phyloP scores from a whole-genome alignment of 331 rosid genomes.

The Quercus tomentella region DNA sequence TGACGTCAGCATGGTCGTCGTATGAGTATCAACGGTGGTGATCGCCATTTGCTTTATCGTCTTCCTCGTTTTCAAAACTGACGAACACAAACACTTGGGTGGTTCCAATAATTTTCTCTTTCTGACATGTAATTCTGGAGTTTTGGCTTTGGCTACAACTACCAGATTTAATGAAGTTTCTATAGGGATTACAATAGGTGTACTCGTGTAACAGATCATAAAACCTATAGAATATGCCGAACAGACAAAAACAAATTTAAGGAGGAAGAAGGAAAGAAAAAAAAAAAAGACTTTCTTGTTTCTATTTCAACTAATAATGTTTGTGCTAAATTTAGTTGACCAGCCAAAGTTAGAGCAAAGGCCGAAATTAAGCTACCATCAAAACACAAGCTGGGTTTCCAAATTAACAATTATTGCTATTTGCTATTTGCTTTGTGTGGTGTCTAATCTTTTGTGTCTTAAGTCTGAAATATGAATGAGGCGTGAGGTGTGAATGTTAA shows the following conservation, averaged over 20 bases:
- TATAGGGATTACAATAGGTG: neutral
- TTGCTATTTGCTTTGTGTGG: too few relatives aligned
- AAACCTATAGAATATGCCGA: too few relatives aligned
- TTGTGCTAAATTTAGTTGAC: conserved; percentile 15
- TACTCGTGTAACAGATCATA: conserved; percentile 9
- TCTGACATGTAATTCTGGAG: neutral
- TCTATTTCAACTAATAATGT: neutral
- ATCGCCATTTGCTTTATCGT: conserved; percentile 14
- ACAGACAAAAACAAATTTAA: neutral
- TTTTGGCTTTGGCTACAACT: neutral
- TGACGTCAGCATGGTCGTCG: conserved; percentile 38
- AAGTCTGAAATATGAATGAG: too few relatives aligned
- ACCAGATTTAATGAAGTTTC: neutral
- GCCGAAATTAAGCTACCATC: too few relatives aligned
- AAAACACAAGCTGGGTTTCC: too few relatives aligned
- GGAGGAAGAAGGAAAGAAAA: neutral
- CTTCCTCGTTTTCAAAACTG: neutral
- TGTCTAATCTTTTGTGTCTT: too few relatives aligned
- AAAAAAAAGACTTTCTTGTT: neutral
- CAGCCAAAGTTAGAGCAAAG: neutral
- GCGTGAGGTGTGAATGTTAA: too few relatives aligned
- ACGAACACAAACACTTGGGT: neutral
- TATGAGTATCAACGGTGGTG: neutral
- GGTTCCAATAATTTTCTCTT: neutral
- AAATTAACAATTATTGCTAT: too few relatives aligned